Conservation (phyloP, 768 basidiomycete genomes). For the Leccinum disarticulatum region DNA sequence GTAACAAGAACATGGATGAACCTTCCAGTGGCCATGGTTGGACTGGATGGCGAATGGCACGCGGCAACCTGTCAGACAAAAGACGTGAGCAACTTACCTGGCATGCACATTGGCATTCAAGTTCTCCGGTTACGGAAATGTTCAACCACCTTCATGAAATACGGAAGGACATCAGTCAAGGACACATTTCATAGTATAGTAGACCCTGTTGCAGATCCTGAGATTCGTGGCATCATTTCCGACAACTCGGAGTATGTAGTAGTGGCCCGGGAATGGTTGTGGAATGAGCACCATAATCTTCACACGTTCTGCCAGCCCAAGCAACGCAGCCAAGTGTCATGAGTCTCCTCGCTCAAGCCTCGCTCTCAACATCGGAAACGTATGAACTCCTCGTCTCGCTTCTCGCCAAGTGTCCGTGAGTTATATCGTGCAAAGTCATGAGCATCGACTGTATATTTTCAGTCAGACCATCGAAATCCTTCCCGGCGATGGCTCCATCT, state of each 20-base stretch:
- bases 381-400: conserved; percentile 27
- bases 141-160: neutral
- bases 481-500: conserved; percentile 54
- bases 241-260: neutral
- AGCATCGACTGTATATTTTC: neutral
- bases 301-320: neutral
- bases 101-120: conserved; percentile 19
- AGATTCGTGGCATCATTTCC: neutral
- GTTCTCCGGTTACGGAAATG: conserved; percentile 1
- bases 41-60: conserved; percentile 3
- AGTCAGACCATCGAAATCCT: conserved; percentile 57
- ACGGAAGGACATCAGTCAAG: neutral
- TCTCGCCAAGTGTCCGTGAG: conserved; percentile 28
- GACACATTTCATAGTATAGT: neutral
- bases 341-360: neutral
- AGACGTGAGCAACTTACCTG: neutral
- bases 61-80: neutral
- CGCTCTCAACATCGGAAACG: conserved; percentile 1
- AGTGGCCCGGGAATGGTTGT: no score
- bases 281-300: neutral
- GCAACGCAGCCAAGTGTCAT: neutral
- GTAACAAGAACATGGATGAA: conserved; percentile 15
- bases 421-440: neutral
- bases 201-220: neutral
- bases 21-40: conserved; percentile 8